Evolutionary conservation across 768 basidiomycete species (phyloP).

Genomic region (Krasilnikovozyma curviuscula): DNA sequence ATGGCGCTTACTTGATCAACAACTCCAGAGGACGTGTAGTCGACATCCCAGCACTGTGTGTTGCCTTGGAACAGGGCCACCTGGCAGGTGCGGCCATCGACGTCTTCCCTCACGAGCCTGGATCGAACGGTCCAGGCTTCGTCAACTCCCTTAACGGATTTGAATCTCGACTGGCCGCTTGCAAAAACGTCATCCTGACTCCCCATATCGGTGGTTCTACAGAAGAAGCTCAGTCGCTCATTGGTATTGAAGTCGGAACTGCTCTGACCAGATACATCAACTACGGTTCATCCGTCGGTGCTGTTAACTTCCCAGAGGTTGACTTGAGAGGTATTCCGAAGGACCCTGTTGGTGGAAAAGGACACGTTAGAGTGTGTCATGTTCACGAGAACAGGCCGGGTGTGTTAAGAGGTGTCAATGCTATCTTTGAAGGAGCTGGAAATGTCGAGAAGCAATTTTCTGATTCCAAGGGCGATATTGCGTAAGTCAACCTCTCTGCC

Average conservation of each 20-base stretch:
- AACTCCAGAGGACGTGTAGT: constrained; percentile 91
- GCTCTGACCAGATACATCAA: constrained; percentile 75
- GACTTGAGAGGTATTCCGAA: constrained; percentile 78
- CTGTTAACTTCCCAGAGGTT: constrained; percentile 98
- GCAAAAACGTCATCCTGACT: constrained; percentile 86
- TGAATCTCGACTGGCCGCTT: constrained; percentile 49
- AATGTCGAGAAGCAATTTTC: constrained; percentile 99
- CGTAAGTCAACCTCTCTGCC: constrained; percentile 1
- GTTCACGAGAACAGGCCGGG: constrained; percentile 74
- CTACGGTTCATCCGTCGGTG: constrained; percentile 72
- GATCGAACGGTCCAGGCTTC: constrained; percentile 68
- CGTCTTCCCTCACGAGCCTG: constrained; percentile 86
- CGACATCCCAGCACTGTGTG: constrained; percentile 76
- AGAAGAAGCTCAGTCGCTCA: constrained; percentile 94
- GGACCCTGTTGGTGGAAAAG: constrained; percentile 50
- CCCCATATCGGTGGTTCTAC: constrained; percentile 99
- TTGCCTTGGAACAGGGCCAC: constrained; percentile 61
- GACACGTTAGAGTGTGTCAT: constrained; percentile 74
- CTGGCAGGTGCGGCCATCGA: constrained; percentile 83
- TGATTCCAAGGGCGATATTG: constrained; percentile 36
- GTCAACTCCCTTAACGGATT: constrained; percentile 74
- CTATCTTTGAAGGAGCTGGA: constrained; percentile 30
- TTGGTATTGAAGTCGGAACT: constrained; percentile 80
- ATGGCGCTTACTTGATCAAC: constrained; percentile 88
- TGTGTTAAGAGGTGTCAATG: constrained; percentile 87